These are phyloP conservation scores for Aureobasidium sp. DNA, from an alignment of 2,329 filamentous ascomycete species.

Conservation along the genomic window DNA sequence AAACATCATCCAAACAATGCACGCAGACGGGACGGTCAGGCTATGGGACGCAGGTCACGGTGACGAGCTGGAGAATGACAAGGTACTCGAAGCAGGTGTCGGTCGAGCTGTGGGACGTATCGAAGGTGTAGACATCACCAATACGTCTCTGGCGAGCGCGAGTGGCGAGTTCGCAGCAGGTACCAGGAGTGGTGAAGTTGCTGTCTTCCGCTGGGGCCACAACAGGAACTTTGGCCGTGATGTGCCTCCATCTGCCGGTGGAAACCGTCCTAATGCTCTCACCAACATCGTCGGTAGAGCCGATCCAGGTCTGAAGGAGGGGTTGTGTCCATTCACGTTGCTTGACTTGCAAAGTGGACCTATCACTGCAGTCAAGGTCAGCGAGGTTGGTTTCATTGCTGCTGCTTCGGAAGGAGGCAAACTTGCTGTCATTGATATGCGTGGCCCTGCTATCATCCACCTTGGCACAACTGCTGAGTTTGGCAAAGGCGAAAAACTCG, in stretches of 20 bases:
- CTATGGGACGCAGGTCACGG: constrained; percentile 89
- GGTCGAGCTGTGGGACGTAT: constrained; percentile 73
- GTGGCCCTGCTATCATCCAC: constrained; percentile 78
- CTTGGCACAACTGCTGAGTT: constrained; percentile 65
- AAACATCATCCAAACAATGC: constrained; percentile 76
- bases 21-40: constrained; percentile 84
- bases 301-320: constrained; percentile 68
- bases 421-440: constrained; percentile 75
- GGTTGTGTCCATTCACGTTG: constrained; percentile 69
- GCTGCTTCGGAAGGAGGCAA: constrained; percentile 77
- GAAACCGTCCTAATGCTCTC: constrained; percentile 47
- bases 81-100: constrained; percentile 76
- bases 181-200: constrained; percentile 71
- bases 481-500: constrained; percentile 63
- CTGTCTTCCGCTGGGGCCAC: constrained; percentile 79
- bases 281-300: constrained; percentile 65
- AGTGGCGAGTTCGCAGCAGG: constrained; percentile 83
- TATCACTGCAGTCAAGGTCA: constrained; percentile 70
- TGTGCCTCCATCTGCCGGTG: constrained; percentile 36
- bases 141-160: constrained; percentile 70
- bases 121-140: constrained; percentile 65
- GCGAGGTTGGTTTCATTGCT: constrained; percentile 88
- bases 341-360: constrained; percentile 78
- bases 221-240: constrained; percentile 67
- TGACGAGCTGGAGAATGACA: constrained; percentile 85